Evolutionary conservation across 2,329 filamentous ascomycete species (phyloP).

Genomic region (Phyllosticta paracitricarpa): DNA sequence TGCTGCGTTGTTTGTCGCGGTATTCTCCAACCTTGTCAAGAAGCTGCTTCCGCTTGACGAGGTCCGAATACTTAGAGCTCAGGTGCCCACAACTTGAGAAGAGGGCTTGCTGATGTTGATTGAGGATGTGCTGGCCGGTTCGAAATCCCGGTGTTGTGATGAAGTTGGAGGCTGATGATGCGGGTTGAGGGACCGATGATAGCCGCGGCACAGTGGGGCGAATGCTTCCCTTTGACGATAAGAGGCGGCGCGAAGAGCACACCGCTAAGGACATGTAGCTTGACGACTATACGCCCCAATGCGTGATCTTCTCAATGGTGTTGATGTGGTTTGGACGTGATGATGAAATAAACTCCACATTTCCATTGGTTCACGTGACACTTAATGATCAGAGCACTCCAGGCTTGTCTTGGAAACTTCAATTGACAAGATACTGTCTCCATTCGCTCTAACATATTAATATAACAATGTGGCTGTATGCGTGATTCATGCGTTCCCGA

Average conservation of each 20-base stretch:
- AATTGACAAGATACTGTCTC: not conserved
- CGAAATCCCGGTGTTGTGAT: not conserved
- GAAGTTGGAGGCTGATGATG: constrained; percentile 1
- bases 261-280: not conserved
- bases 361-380: not conserved
- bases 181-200: not conserved
- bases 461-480: not conserved
- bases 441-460: not conserved
- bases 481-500: not conserved
- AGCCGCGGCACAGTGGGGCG: not conserved
- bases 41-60: constrained; percentile 1
- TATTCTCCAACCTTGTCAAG: constrained; percentile 3
- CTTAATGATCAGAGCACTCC: not conserved
- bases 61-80: not conserved
- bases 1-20: not conserved
- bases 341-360: not conserved
- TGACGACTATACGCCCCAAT: not conserved
- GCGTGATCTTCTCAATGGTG: not conserved
- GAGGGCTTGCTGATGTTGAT: not conserved
- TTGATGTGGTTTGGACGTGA: not conserved
- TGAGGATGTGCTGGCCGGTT: not conserved
- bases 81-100: not conserved
- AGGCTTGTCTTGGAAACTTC: not conserved
- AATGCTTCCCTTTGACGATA: not conserved
- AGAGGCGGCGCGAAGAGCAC: not conserved